Base-by-base conservation (phyloP, 2,329 filamentous ascomycete genomes). In the Lachnellula hyalina region DNA sequence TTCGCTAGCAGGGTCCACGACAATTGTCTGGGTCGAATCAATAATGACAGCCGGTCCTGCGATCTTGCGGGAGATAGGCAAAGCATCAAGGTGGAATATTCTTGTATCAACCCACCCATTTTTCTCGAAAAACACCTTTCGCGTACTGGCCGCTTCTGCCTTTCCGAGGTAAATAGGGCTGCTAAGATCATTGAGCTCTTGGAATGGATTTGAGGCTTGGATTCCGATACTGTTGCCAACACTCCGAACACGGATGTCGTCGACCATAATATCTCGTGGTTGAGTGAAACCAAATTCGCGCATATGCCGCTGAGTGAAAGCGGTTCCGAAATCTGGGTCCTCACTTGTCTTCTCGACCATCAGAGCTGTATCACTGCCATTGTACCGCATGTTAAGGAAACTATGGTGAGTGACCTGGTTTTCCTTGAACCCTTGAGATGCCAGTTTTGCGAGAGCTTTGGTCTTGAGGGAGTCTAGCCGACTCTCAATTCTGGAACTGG, bases 221-320 rank as follows among this genome's bases (percentile, higher is more conserved):
- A 52, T 50, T 5, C 41, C 41, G 5, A 47, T 52, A 7, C 25
- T 44, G 36, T 47, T 49, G 47, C 89, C 90, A 57, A 96, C 93
- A 12, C 90, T 90, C 52, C 92, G 80, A 5, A 91, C 88, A 40
- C 91, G 84, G 9, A 96, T 86, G 68, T 96, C 90, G 56, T 96
- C 91, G 11, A 96, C 79, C 35, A 96, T 89, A 55, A 96, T 88
- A 61, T 96, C 89, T 49, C 90, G 79, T 28, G 83, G 82, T 1
- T 96, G 75, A 0, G 87, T 93, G 67, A 96, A 96, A 0, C 89
- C 89, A 67, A 96, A 96, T 66, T 96, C 91, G 65, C 92, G 89
- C 45, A 89, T 84, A 66, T 96, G 92, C 63, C 95, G 88, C 63
- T 83, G 82, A 36, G 93, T 77, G 65, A 96, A 96, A 0, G 89